phyloP scores from a whole-genome alignment of 345 rosid genomes.

The Pugionium dolabratum region DNA sequence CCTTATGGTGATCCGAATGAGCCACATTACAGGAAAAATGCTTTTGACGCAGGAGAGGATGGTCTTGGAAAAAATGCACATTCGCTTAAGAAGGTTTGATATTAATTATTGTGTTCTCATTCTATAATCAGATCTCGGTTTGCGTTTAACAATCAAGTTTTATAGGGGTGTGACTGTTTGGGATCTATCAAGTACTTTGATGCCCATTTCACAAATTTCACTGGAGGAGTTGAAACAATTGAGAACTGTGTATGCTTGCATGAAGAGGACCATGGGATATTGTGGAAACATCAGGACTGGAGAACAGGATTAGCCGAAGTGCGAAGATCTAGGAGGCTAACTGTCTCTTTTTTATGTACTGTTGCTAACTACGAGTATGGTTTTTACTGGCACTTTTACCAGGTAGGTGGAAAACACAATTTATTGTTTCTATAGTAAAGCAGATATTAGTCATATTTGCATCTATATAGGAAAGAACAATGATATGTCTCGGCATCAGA shows the following conservation, averaged over 20 bases:
- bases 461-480: neutral
- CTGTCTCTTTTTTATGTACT: constrained; percentile 80
- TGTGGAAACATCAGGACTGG: constrained; percentile 99
- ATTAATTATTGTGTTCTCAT: constrained; percentile 24
- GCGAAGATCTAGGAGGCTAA: constrained; percentile 80
- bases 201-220: constrained; percentile 86
- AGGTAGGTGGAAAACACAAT: constrained; percentile 49
- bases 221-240: constrained; percentile 88
- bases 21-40: constrained; percentile 90
- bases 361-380: constrained; percentile 94
- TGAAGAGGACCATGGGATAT: constrained; percentile 89
- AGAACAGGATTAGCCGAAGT: constrained; percentile 95
- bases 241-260: constrained; percentile 92
- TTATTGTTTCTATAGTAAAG: no score
- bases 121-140: neutral
- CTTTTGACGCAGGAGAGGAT: constrained; percentile 98
- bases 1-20: constrained; percentile 97
- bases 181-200: constrained; percentile 86
- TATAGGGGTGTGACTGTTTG: constrained; percentile 88
- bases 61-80: constrained; percentile 96
- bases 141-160: neutral
- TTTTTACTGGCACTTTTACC: constrained; percentile 93
- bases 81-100: constrained; percentile 78
- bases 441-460: no score
- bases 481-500: neutral